Percentiles rank a stretch among this genome's conserved stretches.
These are phyloP conservation scores for Tausonia pullulans DNA, from an alignment of 1,284 basidiomycete species.

Conservation along the genomic window DNA sequence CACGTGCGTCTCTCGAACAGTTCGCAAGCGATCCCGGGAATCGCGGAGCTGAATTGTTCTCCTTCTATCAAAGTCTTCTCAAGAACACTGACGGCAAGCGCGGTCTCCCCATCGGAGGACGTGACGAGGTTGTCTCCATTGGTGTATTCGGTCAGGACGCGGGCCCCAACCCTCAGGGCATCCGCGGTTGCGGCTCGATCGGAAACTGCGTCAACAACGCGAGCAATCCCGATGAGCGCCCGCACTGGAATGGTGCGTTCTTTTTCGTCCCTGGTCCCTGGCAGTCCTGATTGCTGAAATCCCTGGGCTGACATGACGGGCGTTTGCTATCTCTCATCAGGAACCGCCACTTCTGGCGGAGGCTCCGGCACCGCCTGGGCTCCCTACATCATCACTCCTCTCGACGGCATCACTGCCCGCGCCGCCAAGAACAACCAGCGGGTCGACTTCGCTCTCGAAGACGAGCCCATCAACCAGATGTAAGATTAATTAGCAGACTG, in stretches of 20 bases:
- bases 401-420: slow-evolving; percentile 30
- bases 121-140: slow-evolving; percentile 21
- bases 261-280: background rate
- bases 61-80: slow-evolving; percentile 16
- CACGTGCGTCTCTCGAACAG: background rate
- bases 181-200: slow-evolving; percentile 24
- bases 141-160: slow-evolving; percentile 32
- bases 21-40: too few relatives aligned
- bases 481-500: too few relatives aligned
- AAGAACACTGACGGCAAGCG: slow-evolving; percentile 24
- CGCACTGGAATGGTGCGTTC: background rate
- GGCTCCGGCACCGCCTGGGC: slow-evolving; percentile 31
- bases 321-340: slow-evolving; percentile 9
- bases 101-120: slow-evolving; percentile 21
- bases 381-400: slow-evolving; percentile 22
- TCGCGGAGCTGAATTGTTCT: background rate
- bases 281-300: background rate
- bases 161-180: slow-evolving; percentile 25
- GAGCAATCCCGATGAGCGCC: background rate
- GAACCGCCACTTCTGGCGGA: slow-evolving; percentile 31
- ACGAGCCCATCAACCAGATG: too few relatives aligned
- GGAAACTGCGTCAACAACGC: background rate
- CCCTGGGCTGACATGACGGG: background rate
- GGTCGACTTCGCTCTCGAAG: slow-evolving; percentile 27
- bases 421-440: slow-evolving; percentile 24